A percentile compares a stretch with the other conserved stretches of the same genome.
These are phyloP conservation scores for Sporisorium graminicola DNA, from an alignment of 1,284 basidiomycete species.

Conservation along the genomic window DNA sequence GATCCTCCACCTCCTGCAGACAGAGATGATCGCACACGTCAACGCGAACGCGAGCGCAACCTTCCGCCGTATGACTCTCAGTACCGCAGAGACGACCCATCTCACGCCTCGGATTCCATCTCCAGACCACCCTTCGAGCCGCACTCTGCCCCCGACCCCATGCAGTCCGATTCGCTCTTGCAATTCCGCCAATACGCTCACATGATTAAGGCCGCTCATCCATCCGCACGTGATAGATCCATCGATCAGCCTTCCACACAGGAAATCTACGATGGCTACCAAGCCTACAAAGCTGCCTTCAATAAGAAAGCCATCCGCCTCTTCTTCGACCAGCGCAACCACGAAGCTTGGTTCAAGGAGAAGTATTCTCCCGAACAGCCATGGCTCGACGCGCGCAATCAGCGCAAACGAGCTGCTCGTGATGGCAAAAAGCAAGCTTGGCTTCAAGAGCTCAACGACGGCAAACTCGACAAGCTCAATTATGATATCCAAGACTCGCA, in stretches of 20 bases:
- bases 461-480: conserved; percentile 58
- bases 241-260: conserved; percentile 48
- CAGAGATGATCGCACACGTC: conserved; percentile 25
- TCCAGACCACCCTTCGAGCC: conserved; percentile 15
- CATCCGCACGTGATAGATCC: conserved; percentile 45
- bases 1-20: conserved; percentile 23
- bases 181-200: conserved; percentile 56
- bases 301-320: conserved; percentile 48
- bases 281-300: conserved; percentile 57
- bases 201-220: conserved; percentile 50
- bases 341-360: conserved; percentile 64
- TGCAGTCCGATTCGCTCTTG: conserved; percentile 51
- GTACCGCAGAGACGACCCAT: conserved; percentile 28
- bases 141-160: conserved; percentile 34
- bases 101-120: conserved; percentile 9
- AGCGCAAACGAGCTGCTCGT: conserved; percentile 52
- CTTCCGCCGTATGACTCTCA: conserved; percentile 29
- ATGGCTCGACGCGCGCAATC: conserved; percentile 30
- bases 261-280: conserved; percentile 61
- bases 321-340: conserved; percentile 59
- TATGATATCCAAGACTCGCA: conserved; percentile 49
- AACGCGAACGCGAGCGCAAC: conserved; percentile 28
- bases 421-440: conserved; percentile 56
- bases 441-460: conserved; percentile 56
- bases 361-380: conserved; percentile 55